Conservation (phyloP, 306 rosid species). For the Urtica urens region DNA sequence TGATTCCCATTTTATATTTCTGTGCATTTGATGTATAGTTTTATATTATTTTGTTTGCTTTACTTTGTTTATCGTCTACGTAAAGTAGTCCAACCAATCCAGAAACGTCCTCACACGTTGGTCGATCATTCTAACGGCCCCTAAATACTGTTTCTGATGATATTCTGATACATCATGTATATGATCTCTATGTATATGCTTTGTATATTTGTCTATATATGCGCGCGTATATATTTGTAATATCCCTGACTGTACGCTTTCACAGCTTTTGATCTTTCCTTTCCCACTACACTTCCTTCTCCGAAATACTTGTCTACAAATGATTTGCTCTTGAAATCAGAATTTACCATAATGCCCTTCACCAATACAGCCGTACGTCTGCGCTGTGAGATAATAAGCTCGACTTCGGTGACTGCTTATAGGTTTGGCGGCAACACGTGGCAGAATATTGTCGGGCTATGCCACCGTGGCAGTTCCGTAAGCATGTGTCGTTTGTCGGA, state of each 20-base stretch:
- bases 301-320: conserved; percentile 56
- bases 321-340: conserved; percentile 24
- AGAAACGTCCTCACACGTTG: conserved; percentile 11
- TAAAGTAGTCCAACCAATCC: conserved; percentile 42
- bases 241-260: conserved; percentile 43
- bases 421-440: conserved; percentile 22
- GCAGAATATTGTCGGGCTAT: conserved; percentile 1
- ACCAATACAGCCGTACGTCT: conserved; percentile 4
- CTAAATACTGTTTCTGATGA: not conserved
- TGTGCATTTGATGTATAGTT: not conserved
- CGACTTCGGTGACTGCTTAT: conserved; percentile 9
- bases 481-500: conserved; percentile 10
- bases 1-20: not conserved
- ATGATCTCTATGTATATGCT: not conserved
- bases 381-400: conserved; percentile 1
- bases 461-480: conserved; percentile 27
- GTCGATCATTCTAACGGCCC: not conserved
- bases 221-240: not conserved
- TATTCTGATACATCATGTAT: not conserved
- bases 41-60: not conserved
- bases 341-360: conserved; percentile 23
- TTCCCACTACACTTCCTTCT: conserved; percentile 32
- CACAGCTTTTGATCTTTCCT: conserved; percentile 23
- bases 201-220: no score
- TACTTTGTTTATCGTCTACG: conserved; percentile 38